These are phyloP conservation scores for Linnemannia schmuckeri DNA, from an alignment of 192 early-diverging fungal genomes.

Conservation along the genomic window DNA sequence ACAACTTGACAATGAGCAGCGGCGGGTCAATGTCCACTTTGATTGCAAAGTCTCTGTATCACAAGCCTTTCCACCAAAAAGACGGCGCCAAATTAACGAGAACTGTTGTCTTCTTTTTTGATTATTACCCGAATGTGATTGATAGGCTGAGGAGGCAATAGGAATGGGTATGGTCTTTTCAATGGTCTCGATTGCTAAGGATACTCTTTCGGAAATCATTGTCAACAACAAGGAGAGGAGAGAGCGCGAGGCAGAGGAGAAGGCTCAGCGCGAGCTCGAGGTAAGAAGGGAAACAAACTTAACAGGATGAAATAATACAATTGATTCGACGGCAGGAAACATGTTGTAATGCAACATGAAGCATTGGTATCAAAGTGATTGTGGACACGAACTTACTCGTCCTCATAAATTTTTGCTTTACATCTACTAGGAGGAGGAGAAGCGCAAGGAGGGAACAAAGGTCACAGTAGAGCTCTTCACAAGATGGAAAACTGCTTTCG, in stretches of 20 bases:
- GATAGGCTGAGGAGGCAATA: slow-evolving; percentile 75
- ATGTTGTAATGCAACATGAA: too few relatives aligned
- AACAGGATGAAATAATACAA: background rate
- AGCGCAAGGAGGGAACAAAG: slow-evolving; percentile 83
- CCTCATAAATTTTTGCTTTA: background rate
- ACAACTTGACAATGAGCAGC: background rate
- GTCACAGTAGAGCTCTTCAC: slow-evolving; percentile 85
- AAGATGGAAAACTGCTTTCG: slow-evolving; percentile 85
- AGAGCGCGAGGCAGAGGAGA: slow-evolving; percentile 62
- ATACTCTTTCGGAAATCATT: slow-evolving; percentile 75
- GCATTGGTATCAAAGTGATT: too few relatives aligned
- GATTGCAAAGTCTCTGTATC: background rate
- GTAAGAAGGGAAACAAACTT: slow-evolving; percentile 13
- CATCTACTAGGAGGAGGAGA: slow-evolving; percentile 73
- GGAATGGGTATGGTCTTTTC: slow-evolving; percentile 96
- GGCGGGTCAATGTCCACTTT: background rate
- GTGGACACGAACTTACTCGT: background rate
- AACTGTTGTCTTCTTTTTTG: background rate
- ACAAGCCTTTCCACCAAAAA: background rate
- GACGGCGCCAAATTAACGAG: background rate
- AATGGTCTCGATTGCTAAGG: slow-evolving; percentile 82
- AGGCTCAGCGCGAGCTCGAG: slow-evolving; percentile 74
- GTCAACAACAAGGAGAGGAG: slow-evolving; percentile 63
- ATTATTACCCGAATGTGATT: slow-evolving; percentile 1
- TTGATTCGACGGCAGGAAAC: background rate